A percentile compares a stretch with the other conserved stretches of the same genome.
Evolutionary conservation across 768 basidiomycete species (phyloP).

Genomic region (Mrakia blollopis): DNA sequence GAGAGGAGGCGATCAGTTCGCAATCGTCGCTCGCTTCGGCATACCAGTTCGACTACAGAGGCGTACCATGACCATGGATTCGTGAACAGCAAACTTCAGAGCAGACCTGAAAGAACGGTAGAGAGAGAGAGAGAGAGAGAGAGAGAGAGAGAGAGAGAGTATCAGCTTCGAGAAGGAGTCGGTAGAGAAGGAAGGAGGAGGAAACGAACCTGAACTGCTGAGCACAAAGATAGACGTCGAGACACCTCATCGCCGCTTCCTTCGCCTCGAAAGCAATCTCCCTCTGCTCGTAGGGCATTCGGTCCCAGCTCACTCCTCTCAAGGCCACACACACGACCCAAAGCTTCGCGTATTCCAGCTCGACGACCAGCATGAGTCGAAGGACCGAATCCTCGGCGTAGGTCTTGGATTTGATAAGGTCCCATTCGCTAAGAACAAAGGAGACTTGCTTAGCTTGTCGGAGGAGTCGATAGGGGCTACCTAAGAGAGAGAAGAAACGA

Average conservation of each 20-base stretch:
- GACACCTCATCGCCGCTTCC: constrained; percentile 79
- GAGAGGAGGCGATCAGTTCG: not conserved
- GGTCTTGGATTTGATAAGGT: constrained; percentile 72
- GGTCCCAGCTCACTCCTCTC: constrained; percentile 78
- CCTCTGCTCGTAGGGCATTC: constrained; percentile 11
- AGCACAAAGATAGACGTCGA: constrained; percentile 74
- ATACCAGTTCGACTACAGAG: constrained; percentile 76
- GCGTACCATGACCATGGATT: constrained; percentile 82
- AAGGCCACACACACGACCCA: constrained; percentile 92
- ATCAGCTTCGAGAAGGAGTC: not conserved
- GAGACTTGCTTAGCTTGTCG: too few relatives aligned
- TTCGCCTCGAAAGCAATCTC: constrained; percentile 83
- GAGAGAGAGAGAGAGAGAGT: not conserved
- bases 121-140: not conserved
- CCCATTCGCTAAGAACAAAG: too few relatives aligned
- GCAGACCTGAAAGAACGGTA: constrained; percentile 57
- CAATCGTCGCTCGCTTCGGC: not conserved
- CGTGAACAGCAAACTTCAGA: constrained; percentile 88
- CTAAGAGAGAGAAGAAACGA: too few relatives aligned
- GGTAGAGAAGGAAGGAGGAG: not conserved
- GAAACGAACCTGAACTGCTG: constrained; percentile 23
- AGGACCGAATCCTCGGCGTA: constrained; percentile 82
- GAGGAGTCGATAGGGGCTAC: too few relatives aligned
- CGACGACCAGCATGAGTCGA: constrained; percentile 79
- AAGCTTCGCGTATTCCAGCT: constrained; percentile 86